A percentile compares a stretch with the other conserved stretches of the same genome.
phyloP scores from a whole-genome alignment of 345 rosid genomes.

The Eucalyptus polyanthemos region DNA sequence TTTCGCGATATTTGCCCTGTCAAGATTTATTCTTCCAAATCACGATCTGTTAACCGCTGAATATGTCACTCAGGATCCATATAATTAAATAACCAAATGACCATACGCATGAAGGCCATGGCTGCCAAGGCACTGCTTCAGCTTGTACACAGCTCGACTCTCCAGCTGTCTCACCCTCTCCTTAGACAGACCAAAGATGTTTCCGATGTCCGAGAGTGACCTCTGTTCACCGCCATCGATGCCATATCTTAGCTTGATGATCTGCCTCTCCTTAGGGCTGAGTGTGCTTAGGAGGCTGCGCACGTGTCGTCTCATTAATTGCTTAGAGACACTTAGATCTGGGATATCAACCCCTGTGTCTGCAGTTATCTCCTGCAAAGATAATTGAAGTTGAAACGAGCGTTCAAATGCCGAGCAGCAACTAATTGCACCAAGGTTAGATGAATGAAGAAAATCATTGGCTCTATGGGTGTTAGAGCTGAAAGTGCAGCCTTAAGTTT shows the following conservation, averaged over 20 bases:
- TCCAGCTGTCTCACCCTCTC: slow-evolving; percentile 81
- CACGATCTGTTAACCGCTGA: background rate
- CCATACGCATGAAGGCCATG: slow-evolving; percentile 53
- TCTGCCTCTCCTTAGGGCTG: slow-evolving; percentile 58
- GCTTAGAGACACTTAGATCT: slow-evolving; percentile 36
- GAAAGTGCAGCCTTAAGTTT: background rate
- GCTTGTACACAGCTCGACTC: slow-evolving; percentile 61
- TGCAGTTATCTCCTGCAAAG: slow-evolving; percentile 58
- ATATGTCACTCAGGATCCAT: background rate
- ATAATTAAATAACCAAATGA: slow-evolving; percentile 36
- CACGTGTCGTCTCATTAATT: slow-evolving; percentile 62
- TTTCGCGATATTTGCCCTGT: background rate
- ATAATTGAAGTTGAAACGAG: background rate
- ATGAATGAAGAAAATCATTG: background rate
- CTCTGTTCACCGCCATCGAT: slow-evolving; percentile 49
- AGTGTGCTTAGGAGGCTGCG: slow-evolving; percentile 42
- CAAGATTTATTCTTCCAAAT: background rate
- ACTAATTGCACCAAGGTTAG: background rate
- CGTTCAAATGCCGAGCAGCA: background rate
- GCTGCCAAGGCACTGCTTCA: slow-evolving; percentile 42
- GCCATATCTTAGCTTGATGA: slow-evolving; percentile 71
- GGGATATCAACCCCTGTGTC: slow-evolving; percentile 61
- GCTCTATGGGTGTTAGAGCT: background rate
- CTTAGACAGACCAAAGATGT: slow-evolving; percentile 44
- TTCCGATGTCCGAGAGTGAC: slow-evolving; percentile 61